Evolutionary conservation across 1,139 yeast genomes (phyloP), one percentile per base, ranked within the genome.

Genomic region (Sugiyamaella xylanicola): DNA sequence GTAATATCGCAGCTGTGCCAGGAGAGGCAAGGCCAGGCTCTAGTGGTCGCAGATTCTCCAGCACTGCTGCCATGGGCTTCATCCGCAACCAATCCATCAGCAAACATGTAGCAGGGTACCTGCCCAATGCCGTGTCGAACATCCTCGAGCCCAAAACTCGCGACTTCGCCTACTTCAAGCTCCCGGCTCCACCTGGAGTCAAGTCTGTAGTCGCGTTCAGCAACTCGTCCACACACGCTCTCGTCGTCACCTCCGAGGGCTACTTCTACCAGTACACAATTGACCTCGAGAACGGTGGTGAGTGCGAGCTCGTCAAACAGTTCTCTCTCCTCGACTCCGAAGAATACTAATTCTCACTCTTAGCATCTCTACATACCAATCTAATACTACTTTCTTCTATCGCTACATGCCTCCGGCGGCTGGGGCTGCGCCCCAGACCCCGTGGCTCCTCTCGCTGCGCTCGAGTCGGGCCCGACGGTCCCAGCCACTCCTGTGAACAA

Each of bases 281-380:
- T 57, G 96, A 92, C 66, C 86, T 95, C 0, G 95, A 86, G 60
- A 74, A 93, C 56, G 98, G 98, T 1, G 98, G 98, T 3, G 98
- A 93, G 67, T 92, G 99, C 72, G 84, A 87, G 42, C 74, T 90
- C 55, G 74, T 89, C 51, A 83, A 85, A 60, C 96, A 88, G 68
- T 85, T 83, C 68, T 80, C 86, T 13, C 56, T 71, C 41, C 51
- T 63, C 15, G 68, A 65, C 44, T 61, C 62, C 44, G 63, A 54
- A n/a, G 58, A 55, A 11, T 56, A 50, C 21, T 48, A 35, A 29
- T 15, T 4, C n/a, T 5, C 46, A 11, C 21, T 25, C 20, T 36
- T 40, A 19, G 21, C 43, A 40, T 37, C 2, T 15, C 20, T 21
- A 40, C 17, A 9, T 40, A 40, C 29, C 29, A 5, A 32, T 32